phyloP scores from a whole-genome alignment of 768 basidiomycete species.

The Suillus subalutaceus region DNA sequence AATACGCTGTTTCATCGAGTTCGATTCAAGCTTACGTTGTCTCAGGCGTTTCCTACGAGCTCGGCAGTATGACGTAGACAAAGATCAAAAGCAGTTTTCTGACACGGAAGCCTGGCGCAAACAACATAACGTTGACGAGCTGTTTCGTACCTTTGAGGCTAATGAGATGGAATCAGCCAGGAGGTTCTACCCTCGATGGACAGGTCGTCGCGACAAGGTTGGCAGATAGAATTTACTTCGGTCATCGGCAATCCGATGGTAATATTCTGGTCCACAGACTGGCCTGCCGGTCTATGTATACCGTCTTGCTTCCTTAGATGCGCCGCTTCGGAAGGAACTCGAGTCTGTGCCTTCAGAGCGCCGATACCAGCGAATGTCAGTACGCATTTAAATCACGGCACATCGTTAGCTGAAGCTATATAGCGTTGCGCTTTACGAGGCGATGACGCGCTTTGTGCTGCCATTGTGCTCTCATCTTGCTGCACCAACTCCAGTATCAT shows the following conservation, averaged over 20 bases:
- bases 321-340: slow-evolving; percentile 59
- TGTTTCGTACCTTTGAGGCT: slow-evolving; percentile 60
- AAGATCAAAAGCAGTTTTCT: slow-evolving; percentile 73
- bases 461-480: slow-evolving; percentile 66
- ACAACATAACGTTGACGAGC: slow-evolving; percentile 58
- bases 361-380: slow-evolving; percentile 73
- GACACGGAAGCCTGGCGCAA: slow-evolving; percentile 70
- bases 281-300: slow-evolving; percentile 81
- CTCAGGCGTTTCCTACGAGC: slow-evolving; percentile 86
- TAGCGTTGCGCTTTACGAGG: slow-evolving; percentile 69
- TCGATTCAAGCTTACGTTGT: slow-evolving; percentile 5
- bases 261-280: slow-evolving; percentile 39
- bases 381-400: slow-evolving; percentile 8
- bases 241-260: background rate
- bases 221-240: background rate
- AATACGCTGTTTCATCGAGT: slow-evolving; percentile 1
- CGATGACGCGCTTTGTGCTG: slow-evolving; percentile 65
- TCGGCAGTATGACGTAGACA: slow-evolving; percentile 60
- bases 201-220: slow-evolving; percentile 77
- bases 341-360: slow-evolving; percentile 53
- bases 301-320: slow-evolving; percentile 60
- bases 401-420: background rate
- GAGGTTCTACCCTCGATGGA: slow-evolving; percentile 80
- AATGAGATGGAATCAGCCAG: slow-evolving; percentile 63
- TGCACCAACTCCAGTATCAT: slow-evolving; percentile 55